Evolutionary conservation across 1,139 yeast species (phyloP).

Genomic region (Protomyces pachydermus): DNA sequence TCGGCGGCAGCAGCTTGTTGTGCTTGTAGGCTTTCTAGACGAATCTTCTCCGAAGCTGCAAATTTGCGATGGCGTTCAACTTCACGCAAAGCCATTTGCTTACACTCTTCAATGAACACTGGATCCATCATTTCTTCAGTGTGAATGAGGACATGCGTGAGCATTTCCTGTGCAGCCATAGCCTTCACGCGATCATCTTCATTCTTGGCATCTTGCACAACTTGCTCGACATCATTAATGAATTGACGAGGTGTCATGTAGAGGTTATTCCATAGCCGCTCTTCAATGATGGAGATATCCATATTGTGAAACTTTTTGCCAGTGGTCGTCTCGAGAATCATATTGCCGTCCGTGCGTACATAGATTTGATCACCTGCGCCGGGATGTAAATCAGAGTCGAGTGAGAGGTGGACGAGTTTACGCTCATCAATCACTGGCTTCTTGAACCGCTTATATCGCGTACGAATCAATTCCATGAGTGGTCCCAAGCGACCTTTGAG

Average conservation of each 20-base stretch:
- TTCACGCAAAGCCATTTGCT: constrained; percentile 67
- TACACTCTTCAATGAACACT: constrained; percentile 69
- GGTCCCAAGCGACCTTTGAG: constrained; percentile 81
- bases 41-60: constrained; percentile 20
- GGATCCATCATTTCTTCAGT: constrained; percentile 74
- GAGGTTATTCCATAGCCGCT: constrained; percentile 92
- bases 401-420: constrained; percentile 14
- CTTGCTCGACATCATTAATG: constrained; percentile 74
- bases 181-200: constrained; percentile 48
- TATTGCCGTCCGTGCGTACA: constrained; percentile 57
- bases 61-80: constrained; percentile 46
- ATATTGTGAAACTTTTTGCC: constrained; percentile 74
- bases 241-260: constrained; percentile 92
- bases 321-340: constrained; percentile 72
- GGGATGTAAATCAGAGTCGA: constrained; percentile 24
- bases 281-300: constrained; percentile 92
- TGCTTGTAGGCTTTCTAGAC: constrained; percentile 31
- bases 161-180: constrained; percentile 76
- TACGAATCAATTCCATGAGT: constrained; percentile 82
- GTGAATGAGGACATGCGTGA: constrained; percentile 92
- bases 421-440: constrained; percentile 61
- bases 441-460: constrained; percentile 78
- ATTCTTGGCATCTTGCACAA: constrained; percentile 69
- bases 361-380: constrained; percentile 45
- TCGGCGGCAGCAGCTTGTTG: constrained; percentile 22